Evolutionary conservation across 2,329 filamentous ascomycete species (phyloP).

Genomic region (Hypoxylon sp.): DNA sequence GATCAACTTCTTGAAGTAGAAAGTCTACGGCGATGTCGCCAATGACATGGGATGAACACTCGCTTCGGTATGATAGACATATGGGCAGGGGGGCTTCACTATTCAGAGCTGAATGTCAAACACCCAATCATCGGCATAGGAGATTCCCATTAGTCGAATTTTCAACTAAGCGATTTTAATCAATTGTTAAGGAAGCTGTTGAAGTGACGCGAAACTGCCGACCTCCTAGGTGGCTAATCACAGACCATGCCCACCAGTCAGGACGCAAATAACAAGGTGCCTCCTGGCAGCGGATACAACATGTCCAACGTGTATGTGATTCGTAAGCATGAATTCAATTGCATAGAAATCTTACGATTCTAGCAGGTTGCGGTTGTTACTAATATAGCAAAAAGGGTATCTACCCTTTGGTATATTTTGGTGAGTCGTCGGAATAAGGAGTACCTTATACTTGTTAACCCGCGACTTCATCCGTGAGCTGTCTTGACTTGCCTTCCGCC

Average conservation of each 20-base stretch:
- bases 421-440: neutral
- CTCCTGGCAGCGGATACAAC: neutral
- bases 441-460: neutral
- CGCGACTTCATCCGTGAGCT: neutral
- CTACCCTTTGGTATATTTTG: neutral
- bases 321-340: neutral
- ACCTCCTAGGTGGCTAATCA: neutral
- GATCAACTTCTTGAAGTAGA: neutral
- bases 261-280: neutral
- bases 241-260: neutral
- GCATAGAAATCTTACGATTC: neutral
- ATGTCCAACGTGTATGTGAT: neutral
- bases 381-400: neutral
- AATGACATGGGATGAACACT: neutral
- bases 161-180: conserved; percentile 2
- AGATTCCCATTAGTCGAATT: neutral
- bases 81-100: neutral
- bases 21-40: neutral
- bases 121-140: neutral
- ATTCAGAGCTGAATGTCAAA: neutral
- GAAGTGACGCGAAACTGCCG: neutral
- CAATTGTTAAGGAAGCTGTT: conserved; percentile 2
- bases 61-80: neutral
- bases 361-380: neutral
- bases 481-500: neutral